Evolutionary conservation across 371 early-diverging fungal species (phyloP).

Genomic region (Rhizopus microsporus): DNA sequence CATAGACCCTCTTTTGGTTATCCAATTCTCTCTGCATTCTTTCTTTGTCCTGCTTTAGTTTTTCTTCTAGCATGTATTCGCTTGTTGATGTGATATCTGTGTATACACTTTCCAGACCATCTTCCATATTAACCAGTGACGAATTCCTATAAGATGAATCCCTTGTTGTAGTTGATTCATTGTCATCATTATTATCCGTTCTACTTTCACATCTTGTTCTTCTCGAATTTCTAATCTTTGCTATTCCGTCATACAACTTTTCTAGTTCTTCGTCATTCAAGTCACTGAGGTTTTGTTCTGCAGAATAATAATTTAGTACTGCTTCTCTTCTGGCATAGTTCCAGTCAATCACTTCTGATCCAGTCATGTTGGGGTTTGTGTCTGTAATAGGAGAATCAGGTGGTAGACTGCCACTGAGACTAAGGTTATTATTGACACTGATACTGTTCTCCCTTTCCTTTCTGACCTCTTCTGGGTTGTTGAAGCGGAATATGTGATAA

Average conservation of each 20-base stretch:
- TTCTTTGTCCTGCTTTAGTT: slow-evolving; percentile 53
- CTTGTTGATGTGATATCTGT: slow-evolving; percentile 40
- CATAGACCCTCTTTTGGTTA: slow-evolving; percentile 48
- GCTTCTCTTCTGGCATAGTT: slow-evolving; percentile 77
- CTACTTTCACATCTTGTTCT: slow-evolving; percentile 58
- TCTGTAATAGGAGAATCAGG: slow-evolving; percentile 61
- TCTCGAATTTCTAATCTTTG: slow-evolving; percentile 54
- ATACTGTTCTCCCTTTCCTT: slow-evolving; percentile 63
- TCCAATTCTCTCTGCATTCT: slow-evolving; percentile 59
- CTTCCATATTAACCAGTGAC: slow-evolving; percentile 33
- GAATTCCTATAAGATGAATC: slow-evolving; percentile 48
- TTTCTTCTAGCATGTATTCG: slow-evolving; percentile 47
- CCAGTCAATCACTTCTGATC: slow-evolving; percentile 76
- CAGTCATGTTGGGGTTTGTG: slow-evolving; percentile 28
- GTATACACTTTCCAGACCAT: slow-evolving; percentile 48
- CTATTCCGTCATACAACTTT: slow-evolving; percentile 58
- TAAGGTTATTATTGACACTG: not conserved
- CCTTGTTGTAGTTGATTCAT: slow-evolving; percentile 51
- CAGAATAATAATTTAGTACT: slow-evolving; percentile 48
- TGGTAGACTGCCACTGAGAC: slow-evolving; percentile 28
- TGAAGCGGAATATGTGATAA: slow-evolving; percentile 83
- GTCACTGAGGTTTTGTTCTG: slow-evolving; percentile 48
- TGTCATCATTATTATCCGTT: slow-evolving; percentile 42
- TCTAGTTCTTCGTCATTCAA: slow-evolving; percentile 65
- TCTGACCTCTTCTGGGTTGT: slow-evolving; percentile 84